phyloP scores from a whole-genome alignment of 2,329 filamentous ascomycete genomes.

The Acarospora socialis region DNA sequence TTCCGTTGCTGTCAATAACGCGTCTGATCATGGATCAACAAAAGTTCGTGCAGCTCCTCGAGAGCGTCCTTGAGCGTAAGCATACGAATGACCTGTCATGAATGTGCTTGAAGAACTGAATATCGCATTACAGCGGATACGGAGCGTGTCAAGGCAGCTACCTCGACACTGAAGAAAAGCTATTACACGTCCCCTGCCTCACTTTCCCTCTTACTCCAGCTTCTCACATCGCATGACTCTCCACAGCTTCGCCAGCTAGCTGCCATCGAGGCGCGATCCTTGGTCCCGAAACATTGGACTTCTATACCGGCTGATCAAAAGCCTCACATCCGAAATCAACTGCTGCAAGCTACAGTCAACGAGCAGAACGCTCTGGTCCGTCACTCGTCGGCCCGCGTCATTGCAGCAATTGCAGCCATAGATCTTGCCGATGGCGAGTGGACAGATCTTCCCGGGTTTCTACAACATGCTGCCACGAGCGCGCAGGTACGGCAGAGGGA shows the following conservation, averaged over 20 bases:
- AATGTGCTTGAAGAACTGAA: slow-evolving; percentile 12
- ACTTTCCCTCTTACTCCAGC: slow-evolving; percentile 73
- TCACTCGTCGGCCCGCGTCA: slow-evolving; percentile 75
- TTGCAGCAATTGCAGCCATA: slow-evolving; percentile 70
- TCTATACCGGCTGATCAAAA: slow-evolving; percentile 62
- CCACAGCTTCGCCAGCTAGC: slow-evolving; percentile 71
- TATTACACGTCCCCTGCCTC: slow-evolving; percentile 81
- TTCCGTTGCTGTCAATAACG: neutral
- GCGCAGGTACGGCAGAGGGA: slow-evolving; percentile 66
- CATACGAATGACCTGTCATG: slow-evolving; percentile 18
- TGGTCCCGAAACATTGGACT: slow-evolving; percentile 77
- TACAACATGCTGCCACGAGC: slow-evolving; percentile 67
- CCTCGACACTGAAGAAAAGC: slow-evolving; percentile 77
- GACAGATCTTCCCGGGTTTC: slow-evolving; percentile 62
- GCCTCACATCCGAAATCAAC: slow-evolving; percentile 61
- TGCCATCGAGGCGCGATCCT: slow-evolving; percentile 73
- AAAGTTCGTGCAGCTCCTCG: slow-evolving; percentile 72
- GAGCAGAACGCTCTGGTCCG: slow-evolving; percentile 65
- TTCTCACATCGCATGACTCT: slow-evolving; percentile 64
- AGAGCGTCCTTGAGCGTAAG: slow-evolving; percentile 78
- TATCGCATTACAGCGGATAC: slow-evolving; percentile 85
- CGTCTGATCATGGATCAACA: slow-evolving; percentile 69
- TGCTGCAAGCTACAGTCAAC: slow-evolving; percentile 70
- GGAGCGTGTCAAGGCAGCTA: slow-evolving; percentile 77
- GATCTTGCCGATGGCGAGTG: slow-evolving; percentile 82